These are phyloP conservation scores for Picochlorum sp. DNA, from an alignment of 139 green algal species.

Conservation along the genomic window DNA sequence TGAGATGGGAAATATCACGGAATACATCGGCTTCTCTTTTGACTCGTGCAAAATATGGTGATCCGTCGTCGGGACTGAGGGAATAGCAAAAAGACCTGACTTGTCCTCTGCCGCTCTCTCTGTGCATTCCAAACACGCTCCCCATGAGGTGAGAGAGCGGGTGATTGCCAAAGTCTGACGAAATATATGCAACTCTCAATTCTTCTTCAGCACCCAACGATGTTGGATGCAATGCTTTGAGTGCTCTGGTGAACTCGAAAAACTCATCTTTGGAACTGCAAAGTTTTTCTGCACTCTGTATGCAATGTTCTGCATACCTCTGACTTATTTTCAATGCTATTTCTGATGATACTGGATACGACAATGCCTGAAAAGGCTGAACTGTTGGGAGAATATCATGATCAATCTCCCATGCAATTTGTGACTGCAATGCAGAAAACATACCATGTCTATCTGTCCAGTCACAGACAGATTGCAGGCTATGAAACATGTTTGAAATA, in stretches of 20 bases:
- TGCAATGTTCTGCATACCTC: conserved; percentile 41
- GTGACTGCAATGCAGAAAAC: conserved; percentile 41
- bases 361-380: conserved; percentile 92
- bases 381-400: conserved; percentile 52
- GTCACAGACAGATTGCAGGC: conserved; percentile 78
- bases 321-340: conserved; percentile 52
- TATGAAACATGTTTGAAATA: conserved; percentile 78
- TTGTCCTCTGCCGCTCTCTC: conserved; percentile 30
- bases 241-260: conserved; percentile 12
- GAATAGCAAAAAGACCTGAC: conserved; percentile 84
- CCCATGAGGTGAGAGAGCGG: conserved; percentile 86
- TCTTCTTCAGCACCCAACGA: conserved; percentile 39
- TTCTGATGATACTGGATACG: conserved; percentile 68
- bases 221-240: conserved; percentile 32
- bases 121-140: conserved; percentile 78
- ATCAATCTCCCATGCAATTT: conserved; percentile 54
- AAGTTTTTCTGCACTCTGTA: neutral
- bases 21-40: conserved; percentile 71
- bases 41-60: conserved; percentile 67
- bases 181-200: conserved; percentile 67
- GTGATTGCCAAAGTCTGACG: conserved; percentile 87
- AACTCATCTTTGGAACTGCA: conserved; percentile 9
- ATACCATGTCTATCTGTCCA: conserved; percentile 59
- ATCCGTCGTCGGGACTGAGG: conserved; percentile 60
- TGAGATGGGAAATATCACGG: conserved; percentile 54